Evolutionary conservation across 306 rosid genomes (phyloP).

Genomic region (Arachis stenosperma): DNA sequence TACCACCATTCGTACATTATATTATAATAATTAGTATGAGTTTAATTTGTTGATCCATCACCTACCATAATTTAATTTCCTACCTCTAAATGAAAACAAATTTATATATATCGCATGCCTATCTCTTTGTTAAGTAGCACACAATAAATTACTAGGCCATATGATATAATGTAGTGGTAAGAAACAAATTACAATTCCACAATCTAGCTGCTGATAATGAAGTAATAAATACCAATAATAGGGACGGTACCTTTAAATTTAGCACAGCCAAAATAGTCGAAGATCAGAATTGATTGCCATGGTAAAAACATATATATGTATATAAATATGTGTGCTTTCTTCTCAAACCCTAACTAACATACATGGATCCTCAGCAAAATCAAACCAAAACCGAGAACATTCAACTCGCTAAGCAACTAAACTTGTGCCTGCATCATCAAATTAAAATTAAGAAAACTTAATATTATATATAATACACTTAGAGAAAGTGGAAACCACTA

Average conservation of each 20-base stretch:
- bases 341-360: slow-evolving; percentile 48
- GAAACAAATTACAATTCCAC: not conserved
- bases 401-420: slow-evolving; percentile 49
- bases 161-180: no score
- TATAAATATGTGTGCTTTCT: not conserved
- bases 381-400: slow-evolving; percentile 39
- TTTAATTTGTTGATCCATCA: no score
- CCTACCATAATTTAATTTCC: no score
- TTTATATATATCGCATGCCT: no score
- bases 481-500: not conserved
- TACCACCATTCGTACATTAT: no score
- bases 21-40: no score
- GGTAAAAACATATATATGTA: not conserved
- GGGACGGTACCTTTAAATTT: not conserved
- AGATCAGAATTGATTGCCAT: not conserved
- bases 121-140: no score
- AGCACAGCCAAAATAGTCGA: not conserved
- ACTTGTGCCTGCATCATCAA: slow-evolving; percentile 26
- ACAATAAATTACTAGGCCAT: no score
- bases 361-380: slow-evolving; percentile 4
- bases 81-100: no score
- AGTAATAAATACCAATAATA: not conserved
- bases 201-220: not conserved
- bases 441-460: not conserved
- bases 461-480: slow-evolving; percentile 17